Evolutionary conservation across 2,329 filamentous ascomycete species (phyloP).

Genomic region (Hymenoscyphus scutula): DNA sequence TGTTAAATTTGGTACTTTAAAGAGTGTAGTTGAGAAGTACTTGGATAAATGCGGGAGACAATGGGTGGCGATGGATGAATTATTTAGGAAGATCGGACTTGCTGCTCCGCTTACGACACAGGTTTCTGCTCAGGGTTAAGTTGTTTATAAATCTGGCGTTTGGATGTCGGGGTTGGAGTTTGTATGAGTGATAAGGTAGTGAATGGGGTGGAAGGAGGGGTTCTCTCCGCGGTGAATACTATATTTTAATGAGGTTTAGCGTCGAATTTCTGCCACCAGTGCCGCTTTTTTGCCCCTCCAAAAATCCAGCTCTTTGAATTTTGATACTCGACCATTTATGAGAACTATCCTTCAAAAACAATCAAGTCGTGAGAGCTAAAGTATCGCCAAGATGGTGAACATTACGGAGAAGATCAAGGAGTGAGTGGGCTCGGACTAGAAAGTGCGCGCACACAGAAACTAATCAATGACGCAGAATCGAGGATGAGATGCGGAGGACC

Average conservation of each 20-base stretch:
- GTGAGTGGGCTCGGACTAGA: conserved; percentile 49
- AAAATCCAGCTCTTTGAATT: neutral
- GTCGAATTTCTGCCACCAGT: too few relatives aligned
- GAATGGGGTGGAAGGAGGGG: neutral
- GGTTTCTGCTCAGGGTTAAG: neutral
- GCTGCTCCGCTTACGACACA: neutral
- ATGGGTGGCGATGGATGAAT: conserved; percentile 89
- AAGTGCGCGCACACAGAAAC: conserved; percentile 13
- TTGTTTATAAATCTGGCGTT: conserved; percentile 15
- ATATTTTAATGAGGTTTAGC: conserved; percentile 4
- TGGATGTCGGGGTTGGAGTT: conserved; percentile 17
- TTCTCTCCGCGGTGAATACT: neutral
- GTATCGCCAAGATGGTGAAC: conserved; percentile 77
- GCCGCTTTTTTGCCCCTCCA: neutral
- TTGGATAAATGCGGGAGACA: conserved; percentile 85
- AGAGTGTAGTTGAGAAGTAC: conserved; percentile 76
- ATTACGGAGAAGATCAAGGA: conserved; percentile 99
- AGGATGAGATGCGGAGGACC: conserved; percentile 98
- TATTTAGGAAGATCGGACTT: conserved; percentile 68
- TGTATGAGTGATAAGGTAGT: conserved; percentile 20
- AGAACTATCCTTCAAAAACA: neutral
- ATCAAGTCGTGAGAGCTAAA: conserved; percentile 10
- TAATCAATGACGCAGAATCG: conserved; percentile 65
- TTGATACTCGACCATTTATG: neutral
- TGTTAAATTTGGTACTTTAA: conserved; percentile 71